A percentile compares a stretch with the other conserved stretches of the same genome.
These are phyloP conservation scores for Beauveria rudraprayagi DNA, from an alignment of 2,329 filamentous ascomycete genomes.

Conservation along the genomic window DNA sequence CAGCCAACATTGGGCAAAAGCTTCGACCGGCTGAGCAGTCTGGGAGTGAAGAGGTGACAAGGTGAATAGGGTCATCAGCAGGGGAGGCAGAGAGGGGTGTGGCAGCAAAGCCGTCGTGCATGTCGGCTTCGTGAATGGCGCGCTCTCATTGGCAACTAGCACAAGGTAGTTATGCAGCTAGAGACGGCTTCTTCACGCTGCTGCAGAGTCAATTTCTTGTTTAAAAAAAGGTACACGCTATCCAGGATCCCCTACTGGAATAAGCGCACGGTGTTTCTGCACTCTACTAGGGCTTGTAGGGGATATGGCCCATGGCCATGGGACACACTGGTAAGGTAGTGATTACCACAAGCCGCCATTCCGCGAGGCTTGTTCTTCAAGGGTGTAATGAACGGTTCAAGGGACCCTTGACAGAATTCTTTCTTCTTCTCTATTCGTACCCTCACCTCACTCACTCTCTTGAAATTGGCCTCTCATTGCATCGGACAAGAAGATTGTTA, in stretches of 20 bases:
- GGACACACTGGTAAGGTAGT: no score
- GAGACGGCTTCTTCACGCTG: not conserved
- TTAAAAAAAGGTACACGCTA: not conserved
- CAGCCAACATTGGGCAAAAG: conserved; percentile 2
- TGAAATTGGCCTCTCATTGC: not conserved
- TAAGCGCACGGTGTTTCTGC: conserved; percentile 3
- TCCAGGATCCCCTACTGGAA: not conserved
- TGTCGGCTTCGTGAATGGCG: no score
- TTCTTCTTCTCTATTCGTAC: not conserved
- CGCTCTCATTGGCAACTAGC: no score
- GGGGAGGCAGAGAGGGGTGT: no score
- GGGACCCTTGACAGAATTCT: not conserved
- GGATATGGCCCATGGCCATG: no score
- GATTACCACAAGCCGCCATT: not conserved
- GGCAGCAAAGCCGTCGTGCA: no score
- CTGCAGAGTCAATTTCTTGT: not conserved
- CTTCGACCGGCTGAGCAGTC: not conserved
- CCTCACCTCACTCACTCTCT: not conserved
- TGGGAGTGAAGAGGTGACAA: no score
- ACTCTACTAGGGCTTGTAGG: not conserved
- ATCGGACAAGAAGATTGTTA: no score
- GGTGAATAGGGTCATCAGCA: no score
- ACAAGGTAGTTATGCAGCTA: no score
- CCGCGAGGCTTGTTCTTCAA: not conserved
- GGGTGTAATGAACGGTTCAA: not conserved